phyloP scores from a whole-genome alignment of 257 asterid species.

The Dorcoceras hygrometricum region DNA sequence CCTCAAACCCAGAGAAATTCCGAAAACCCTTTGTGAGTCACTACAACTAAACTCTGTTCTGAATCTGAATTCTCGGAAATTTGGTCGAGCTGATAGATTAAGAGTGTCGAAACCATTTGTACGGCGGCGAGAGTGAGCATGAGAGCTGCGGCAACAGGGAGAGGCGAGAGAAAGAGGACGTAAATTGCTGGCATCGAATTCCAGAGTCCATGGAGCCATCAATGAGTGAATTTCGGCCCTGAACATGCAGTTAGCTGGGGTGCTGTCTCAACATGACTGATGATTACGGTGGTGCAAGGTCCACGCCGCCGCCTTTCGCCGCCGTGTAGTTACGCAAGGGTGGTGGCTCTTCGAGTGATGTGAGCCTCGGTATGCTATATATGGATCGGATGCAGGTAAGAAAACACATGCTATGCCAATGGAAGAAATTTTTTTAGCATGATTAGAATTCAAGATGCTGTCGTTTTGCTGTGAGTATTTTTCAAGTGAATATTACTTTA shows the following conservation, averaged over 20 bases:
- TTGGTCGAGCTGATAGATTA: slow-evolving; percentile 24
- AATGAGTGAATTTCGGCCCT: slow-evolving; percentile 17
- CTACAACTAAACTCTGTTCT: slow-evolving; percentile 28
- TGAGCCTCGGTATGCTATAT: slow-evolving; percentile 24
- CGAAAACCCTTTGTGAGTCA: slow-evolving; percentile 23
- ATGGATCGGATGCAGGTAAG: slow-evolving; percentile 10
- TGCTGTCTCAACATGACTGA: slow-evolving; percentile 20
- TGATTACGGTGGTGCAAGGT: slow-evolving; percentile 1
- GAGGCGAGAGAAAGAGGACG: slow-evolving; percentile 47
- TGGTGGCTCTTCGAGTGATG: slow-evolving; percentile 19
- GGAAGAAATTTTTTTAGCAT: not conserved
- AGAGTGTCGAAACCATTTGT: slow-evolving; percentile 24
- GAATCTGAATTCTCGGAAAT: slow-evolving; percentile 32
- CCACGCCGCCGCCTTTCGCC: slow-evolving; percentile 18
- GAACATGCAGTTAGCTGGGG: slow-evolving; percentile 14
- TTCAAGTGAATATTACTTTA: no score
- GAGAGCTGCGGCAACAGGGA: slow-evolving; percentile 38
- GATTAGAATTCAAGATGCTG: not conserved
- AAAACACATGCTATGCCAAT: not conserved
- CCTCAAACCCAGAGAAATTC: slow-evolving; percentile 30
- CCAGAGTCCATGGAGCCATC: slow-evolving; percentile 53
- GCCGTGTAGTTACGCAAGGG: not conserved
- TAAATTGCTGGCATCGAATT: slow-evolving; percentile 47
- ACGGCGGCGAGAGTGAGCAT: slow-evolving; percentile 24
- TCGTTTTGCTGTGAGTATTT: not conserved